Evolutionary conservation across 768 basidiomycete genomes (phyloP).

Genomic region (Russula vinacea): DNA sequence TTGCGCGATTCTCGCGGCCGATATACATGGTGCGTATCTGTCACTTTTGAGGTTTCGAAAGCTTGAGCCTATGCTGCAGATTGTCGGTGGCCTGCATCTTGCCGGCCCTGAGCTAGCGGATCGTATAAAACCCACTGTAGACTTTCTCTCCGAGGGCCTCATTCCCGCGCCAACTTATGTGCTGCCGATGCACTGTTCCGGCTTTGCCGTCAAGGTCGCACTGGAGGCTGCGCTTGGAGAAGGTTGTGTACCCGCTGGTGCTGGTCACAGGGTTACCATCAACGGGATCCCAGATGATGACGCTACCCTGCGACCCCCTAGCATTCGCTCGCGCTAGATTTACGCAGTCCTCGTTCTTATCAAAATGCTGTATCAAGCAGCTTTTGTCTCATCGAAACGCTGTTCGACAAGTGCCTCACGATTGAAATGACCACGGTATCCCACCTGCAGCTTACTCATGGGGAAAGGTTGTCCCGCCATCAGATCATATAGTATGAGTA

Average conservation of each 20-base stretch:
- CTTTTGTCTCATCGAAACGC: background rate
- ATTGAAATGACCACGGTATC: background rate
- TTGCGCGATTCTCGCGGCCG: conserved; percentile 58
- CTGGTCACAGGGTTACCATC: conserved; percentile 63
- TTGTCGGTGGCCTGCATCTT: conserved; percentile 83
- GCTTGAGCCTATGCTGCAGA: conserved; percentile 38
- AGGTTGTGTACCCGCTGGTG: conserved; percentile 73
- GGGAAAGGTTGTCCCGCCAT: background rate
- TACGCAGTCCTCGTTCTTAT: background rate
- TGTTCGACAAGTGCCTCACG: background rate
- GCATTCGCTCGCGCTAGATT: conserved; percentile 9
- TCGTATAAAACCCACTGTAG: conserved; percentile 65
- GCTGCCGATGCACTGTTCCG: conserved; percentile 83
- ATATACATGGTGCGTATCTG: conserved; percentile 61
- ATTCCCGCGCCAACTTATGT: conserved; percentile 64
- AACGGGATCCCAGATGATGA: conserved; percentile 48
- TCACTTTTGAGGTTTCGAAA: background rate
- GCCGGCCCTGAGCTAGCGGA: conserved; percentile 61
- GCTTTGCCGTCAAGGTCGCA: conserved; percentile 71
- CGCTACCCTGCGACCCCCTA: conserved; percentile 9
- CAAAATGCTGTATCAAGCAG: background rate
- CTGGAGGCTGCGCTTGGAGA: conserved; percentile 68
- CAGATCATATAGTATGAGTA: background rate
- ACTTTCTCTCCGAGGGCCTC: conserved; percentile 62
- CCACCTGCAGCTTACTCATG: background rate